Evolutionary conservation across 2,329 filamentous ascomycete species (phyloP).

Genomic region (Fusarium sp.): DNA sequence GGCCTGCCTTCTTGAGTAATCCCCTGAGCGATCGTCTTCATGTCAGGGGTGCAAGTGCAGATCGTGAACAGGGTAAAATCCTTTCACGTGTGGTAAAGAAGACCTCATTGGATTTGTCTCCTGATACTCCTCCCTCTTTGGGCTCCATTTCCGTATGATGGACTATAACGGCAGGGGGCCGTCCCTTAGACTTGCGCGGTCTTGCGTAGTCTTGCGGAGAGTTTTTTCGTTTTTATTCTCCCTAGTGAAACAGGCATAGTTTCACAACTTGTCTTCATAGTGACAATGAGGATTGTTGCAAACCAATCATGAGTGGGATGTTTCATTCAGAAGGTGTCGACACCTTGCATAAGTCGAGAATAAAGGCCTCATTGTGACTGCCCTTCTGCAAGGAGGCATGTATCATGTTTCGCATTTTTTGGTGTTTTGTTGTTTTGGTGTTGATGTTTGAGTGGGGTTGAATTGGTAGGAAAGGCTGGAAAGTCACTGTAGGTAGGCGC

Average conservation of each 20-base stretch:
- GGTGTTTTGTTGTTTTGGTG: constrained; percentile 36
- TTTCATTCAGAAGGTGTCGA: constrained; percentile 7
- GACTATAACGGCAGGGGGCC: constrained; percentile 4
- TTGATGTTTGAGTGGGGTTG: constrained; percentile 24
- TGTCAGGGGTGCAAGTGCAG: constrained; percentile 30
- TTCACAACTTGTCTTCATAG: constrained; percentile 32
- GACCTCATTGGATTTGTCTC: constrained; percentile 25
- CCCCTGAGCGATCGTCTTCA: constrained; percentile 34
- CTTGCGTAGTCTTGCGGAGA: not conserved
- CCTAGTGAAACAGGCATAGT: constrained; percentile 41
- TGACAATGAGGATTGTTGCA: constrained; percentile 5
- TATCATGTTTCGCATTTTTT: constrained; percentile 40
- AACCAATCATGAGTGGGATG: constrained; percentile 26
- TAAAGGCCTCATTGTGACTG: constrained; percentile 4
- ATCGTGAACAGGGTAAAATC: constrained; percentile 28
- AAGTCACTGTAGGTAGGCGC: constrained; percentile 27
- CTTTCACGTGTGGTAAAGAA: constrained; percentile 17
- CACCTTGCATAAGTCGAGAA: constrained; percentile 15
- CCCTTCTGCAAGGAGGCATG: constrained; percentile 20
- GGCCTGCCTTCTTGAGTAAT: constrained; percentile 29
- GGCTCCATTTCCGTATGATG: constrained; percentile 20
- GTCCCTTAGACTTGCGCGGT: constrained; percentile 7
- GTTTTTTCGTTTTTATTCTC: constrained; percentile 13
- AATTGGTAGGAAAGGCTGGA: constrained; percentile 14
- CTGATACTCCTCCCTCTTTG: constrained; percentile 33